phyloP scores from a whole-genome alignment of 768 basidiomycete genomes.

The Daedaleopsis sinensis region DNA sequence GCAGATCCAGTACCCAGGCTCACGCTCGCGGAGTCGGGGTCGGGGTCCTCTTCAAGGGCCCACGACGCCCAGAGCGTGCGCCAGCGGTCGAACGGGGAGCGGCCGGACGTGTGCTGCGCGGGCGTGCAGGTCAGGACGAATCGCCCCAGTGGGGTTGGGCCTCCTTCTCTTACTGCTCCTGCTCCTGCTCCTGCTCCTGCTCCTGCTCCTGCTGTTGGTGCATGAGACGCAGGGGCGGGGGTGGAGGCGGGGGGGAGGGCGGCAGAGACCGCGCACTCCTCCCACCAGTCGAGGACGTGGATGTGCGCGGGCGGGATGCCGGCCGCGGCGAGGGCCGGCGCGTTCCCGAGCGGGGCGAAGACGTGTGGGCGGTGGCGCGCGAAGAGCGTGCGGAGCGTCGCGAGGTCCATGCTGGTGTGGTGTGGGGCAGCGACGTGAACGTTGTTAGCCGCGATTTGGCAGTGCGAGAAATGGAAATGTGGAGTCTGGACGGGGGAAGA shows the following conservation, averaged over 20 bases:
- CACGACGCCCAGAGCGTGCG: constrained; percentile 69
- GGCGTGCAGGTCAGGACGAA: constrained; percentile 63
- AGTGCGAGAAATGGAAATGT: no score
- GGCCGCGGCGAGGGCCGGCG: constrained; percentile 34
- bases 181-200: no score
- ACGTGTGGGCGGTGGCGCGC: constrained; percentile 37
- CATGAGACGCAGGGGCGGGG: background rate
- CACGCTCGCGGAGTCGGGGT: no score
- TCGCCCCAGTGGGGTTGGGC: no score
- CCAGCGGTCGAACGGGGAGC: constrained; percentile 52
- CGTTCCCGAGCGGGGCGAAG: constrained; percentile 51
- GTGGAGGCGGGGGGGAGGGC: constrained; percentile 25
- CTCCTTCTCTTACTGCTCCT: no score
- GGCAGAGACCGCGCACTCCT: constrained; percentile 31
- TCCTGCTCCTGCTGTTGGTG: no score
- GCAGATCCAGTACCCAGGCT: background rate
- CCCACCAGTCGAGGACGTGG: constrained; percentile 58
- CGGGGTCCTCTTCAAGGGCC: constrained; percentile 52
- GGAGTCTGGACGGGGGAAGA: background rate
- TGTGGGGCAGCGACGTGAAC: background rate
- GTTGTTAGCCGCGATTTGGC: background rate
- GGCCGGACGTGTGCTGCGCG: constrained; percentile 63
- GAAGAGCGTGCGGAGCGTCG: constrained; percentile 35
- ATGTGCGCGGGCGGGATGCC: constrained; percentile 36
- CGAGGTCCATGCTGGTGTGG: constrained; percentile 34